Base-by-base conservation (phyloP, 1,284 basidiomycete species). In the Omphalotus olearius region DNA sequence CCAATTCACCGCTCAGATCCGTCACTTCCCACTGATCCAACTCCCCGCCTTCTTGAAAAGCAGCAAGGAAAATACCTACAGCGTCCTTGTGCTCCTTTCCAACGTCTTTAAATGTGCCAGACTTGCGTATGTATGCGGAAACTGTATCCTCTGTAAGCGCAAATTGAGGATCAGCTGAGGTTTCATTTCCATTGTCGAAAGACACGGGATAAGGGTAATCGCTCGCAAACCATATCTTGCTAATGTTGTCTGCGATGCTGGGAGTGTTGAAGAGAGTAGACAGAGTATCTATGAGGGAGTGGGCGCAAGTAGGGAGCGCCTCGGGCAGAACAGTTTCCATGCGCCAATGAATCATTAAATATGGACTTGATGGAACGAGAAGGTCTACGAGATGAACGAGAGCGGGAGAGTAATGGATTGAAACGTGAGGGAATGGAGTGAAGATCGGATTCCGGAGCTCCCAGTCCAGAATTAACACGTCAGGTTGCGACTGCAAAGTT, bases 341-440 rank as follows among this genome's bases (percentile, higher is more conserved):
- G 28, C 73, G 63, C 78, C 78, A 80, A 56, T 79, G 72, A 9
- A 80, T 68, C 1, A 68, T 72, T 1, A 75, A 59, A 58, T 76
- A 79, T 0, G 70, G 67, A 2, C 54, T 56, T 0, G 64, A 37
- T 9, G 72, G 67, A 0, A 65, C 63, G 6, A 53, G 46, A 20
- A 46, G 37, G 11, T 60, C 59, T 0, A 75, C 71, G 4, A 78
- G 67, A 13, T 64, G 61, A 44, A 67, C 62, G 11, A 80, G 67
- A 2, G 45, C 55, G 0, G 63, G 60, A 0, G 77, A 69, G 54
- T 80, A 80, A 30, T 57, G 52, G 30, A 68, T 58, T 36, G 11
- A 47, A n/a, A 16, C 36, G 6, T 58, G 20, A 3, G 41, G 14
- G 4, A 59, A 45, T 5, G 60, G 25, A 5, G 57, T 37, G 48